Evolutionary conservation across 2,329 filamentous ascomycete genomes (phyloP).

Genomic region (Mycosphaerella arachidis): DNA sequence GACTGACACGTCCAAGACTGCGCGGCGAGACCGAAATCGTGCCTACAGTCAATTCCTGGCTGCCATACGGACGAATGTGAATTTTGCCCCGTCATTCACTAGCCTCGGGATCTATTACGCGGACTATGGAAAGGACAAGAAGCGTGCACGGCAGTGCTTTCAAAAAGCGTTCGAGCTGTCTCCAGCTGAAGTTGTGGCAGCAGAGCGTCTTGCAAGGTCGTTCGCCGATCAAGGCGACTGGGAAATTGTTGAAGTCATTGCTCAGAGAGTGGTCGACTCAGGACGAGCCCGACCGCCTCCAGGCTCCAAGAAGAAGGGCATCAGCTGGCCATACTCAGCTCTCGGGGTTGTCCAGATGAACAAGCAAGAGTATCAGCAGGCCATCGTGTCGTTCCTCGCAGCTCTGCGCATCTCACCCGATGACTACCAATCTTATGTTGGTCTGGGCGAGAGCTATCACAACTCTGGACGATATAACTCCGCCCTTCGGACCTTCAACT

Average conservation of each 20-base stretch:
- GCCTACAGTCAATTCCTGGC: slow-evolving; percentile 80
- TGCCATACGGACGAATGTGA: slow-evolving; percentile 80
- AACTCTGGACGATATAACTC: slow-evolving; percentile 89
- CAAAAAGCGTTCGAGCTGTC: slow-evolving; percentile 95
- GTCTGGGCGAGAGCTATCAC: slow-evolving; percentile 94
- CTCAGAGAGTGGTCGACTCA: slow-evolving; percentile 88
- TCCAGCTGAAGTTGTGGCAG: slow-evolving; percentile 76
- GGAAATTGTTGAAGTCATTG: slow-evolving; percentile 91
- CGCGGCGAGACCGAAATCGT: slow-evolving; percentile 73
- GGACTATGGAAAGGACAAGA: slow-evolving; percentile 84
- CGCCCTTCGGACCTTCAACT: slow-evolving; percentile 84
- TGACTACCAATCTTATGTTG: slow-evolving; percentile 95
- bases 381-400: slow-evolving; percentile 86
- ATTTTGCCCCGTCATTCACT: slow-evolving; percentile 85
- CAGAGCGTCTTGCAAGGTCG: slow-evolving; percentile 75
- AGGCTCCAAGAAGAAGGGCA: slow-evolving; percentile 85
- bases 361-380: slow-evolving; percentile 82
- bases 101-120: slow-evolving; percentile 85
- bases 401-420: slow-evolving; percentile 76
- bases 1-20: slow-evolving; percentile 65
- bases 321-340: slow-evolving; percentile 94
- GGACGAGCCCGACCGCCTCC: slow-evolving; percentile 85
- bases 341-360: slow-evolving; percentile 92
- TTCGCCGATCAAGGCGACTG: slow-evolving; percentile 91
- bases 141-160: slow-evolving; percentile 84